Evolutionary conservation across 371 early-diverging fungal species (phyloP), one percentile per base, ranked within the genome.

Genomic region (Neoconidiobolus thromboides): DNA sequence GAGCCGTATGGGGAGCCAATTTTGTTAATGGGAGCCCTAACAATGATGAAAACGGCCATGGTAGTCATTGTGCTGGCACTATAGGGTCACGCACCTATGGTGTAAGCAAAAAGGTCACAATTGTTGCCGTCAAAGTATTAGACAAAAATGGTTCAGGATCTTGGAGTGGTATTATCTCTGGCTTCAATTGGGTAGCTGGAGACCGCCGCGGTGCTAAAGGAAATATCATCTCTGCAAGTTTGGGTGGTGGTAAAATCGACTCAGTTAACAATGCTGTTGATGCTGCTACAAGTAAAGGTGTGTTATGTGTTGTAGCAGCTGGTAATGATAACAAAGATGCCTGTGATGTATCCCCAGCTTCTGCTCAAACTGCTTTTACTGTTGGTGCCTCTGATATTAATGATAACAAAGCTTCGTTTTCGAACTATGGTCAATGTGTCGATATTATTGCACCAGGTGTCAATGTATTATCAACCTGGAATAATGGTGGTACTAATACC

Each of bases 81-180:
- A 37, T 55, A 36, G 55, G 42, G 10, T 7, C 26, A 5, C 9
- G 39, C 4, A 26, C 9, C 10, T 55, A 55, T 36, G 55, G 55
- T 43, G 43, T 56, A 2, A 26, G 12, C 3, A 56, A 56, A 5
- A 61, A 49, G 62, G 89, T 88, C n/a, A 73, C 76, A 10, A 73
- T 94, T 37, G 82, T 93, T 15, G 93, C 92, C 7, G 89, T 96
- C 67, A 94, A 94, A 75, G 72, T 63, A 42, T 60, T 81, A 9
- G 56, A 64, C 39, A 51, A 60, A 50, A 46, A 63, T 9, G 68
- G 71, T 44, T 50, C 55, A 41, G 73, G 70, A 5, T 46, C 65
- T 46, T 61, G 58, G 39, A 37, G 15, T 43, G 60, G 51, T 38
- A 53, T 71, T 1, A 42, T 70, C 10, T 40, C 47, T 1, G 70